phyloP scores from a whole-genome alignment of 345 rosid genomes.

The Aquilaria malaccensis region DNA sequence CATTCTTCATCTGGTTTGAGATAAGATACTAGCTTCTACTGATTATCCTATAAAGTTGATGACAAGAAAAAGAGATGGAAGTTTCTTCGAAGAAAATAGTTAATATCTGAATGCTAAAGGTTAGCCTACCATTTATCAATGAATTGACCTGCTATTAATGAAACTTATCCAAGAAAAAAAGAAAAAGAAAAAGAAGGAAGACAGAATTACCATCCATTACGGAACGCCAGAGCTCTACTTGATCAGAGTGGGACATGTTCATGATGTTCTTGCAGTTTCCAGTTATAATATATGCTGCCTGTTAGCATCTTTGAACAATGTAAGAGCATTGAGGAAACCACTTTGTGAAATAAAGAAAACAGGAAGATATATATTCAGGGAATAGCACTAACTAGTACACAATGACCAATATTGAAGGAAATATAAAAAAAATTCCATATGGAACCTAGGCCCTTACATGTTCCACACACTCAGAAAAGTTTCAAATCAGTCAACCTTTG shows the following conservation, averaged over 20 bases:
- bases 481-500: too few species aligned
- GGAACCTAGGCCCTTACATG: too few species aligned
- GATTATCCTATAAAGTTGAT: too few species aligned
- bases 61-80: too few species aligned
- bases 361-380: too few species aligned
- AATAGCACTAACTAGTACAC: background rate
- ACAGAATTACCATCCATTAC: slow-evolving; percentile 65
- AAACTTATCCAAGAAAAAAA: too few species aligned
- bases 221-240: slow-evolving; percentile 74
- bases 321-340: background rate
- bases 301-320: slow-evolving; percentile 20
- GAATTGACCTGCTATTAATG: background rate
- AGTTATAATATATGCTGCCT: slow-evolving; percentile 89
- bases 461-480: too few species aligned
- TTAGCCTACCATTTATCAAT: slow-evolving; percentile 4
- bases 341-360: background rate
- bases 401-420: background rate
- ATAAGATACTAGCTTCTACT: too few species aligned
- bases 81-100: background rate
- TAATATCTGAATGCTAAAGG: background rate
- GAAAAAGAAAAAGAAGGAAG: too few species aligned
- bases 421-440: too few species aligned
- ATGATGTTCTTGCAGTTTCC: slow-evolving; percentile 96
- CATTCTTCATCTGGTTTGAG: too few species aligned
- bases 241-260: slow-evolving; percentile 95